phyloP scores from a whole-genome alignment of 2,329 filamentous ascomycete species.

The Pseudogymnoascus sp. region DNA sequence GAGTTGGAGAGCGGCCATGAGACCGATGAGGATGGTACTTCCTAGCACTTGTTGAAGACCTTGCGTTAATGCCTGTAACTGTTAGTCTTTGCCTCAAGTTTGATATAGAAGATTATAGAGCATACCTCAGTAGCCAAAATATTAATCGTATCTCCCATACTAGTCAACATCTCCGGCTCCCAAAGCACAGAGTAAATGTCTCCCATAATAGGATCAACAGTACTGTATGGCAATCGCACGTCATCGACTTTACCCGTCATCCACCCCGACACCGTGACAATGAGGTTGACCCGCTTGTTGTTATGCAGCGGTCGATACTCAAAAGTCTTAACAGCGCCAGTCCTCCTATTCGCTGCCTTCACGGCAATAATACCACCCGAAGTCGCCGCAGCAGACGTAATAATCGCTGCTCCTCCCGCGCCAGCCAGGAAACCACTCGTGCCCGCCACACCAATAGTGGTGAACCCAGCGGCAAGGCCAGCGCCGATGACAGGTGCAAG shows the following conservation, averaged over 20 bases:
- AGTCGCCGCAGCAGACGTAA: conserved; percentile 80
- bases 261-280: conserved; percentile 93
- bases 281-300: conserved; percentile 93
- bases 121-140: conserved; percentile 91
- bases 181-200: conserved; percentile 95
- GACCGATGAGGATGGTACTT: conserved; percentile 74
- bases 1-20: conserved; percentile 91
- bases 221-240: conserved; percentile 89
- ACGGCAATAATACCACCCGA: conserved; percentile 82
- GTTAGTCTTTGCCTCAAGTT: conserved; percentile 22
- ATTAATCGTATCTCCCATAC: conserved; percentile 97
- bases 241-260: conserved; percentile 98
- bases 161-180: conserved; percentile 96
- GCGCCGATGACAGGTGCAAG: conserved; percentile 90
- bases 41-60: conserved; percentile 92
- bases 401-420: conserved; percentile 84
- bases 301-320: conserved; percentile 96
- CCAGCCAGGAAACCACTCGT: conserved; percentile 86
- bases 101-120: background rate
- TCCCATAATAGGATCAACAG: conserved; percentile 94
- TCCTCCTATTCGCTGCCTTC: conserved; percentile 77
- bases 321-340: conserved; percentile 88
- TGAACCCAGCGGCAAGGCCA: conserved; percentile 88
- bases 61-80: conserved; percentile 76
- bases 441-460: conserved; percentile 85